These are phyloP conservation scores for Conticribra weissflogii DNA, from an alignment of 108 stramenopile species.

Conservation along the genomic window DNA sequence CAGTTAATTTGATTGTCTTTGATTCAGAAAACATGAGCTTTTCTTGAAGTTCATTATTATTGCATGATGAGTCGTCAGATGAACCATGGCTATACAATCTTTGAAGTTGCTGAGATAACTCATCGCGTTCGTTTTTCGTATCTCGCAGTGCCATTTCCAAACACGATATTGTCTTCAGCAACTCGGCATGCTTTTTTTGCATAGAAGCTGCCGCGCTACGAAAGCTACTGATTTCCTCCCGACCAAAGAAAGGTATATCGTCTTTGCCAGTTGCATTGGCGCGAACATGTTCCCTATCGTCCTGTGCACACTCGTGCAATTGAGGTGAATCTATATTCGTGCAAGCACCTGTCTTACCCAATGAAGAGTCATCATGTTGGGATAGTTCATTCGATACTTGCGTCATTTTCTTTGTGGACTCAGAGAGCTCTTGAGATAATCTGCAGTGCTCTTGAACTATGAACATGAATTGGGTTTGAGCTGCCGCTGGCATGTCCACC, in stretches of 20 bases:
- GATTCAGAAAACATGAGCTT: not conserved
- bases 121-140: constrained; percentile 7
- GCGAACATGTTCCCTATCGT: no score
- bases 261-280: no score
- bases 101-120: not conserved
- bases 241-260: no score
- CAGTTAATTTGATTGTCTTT: not conserved
- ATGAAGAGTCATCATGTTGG: not conserved
- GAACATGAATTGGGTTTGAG: constrained; percentile 30
- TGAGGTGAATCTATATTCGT: no score
- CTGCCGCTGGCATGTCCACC: constrained; percentile 18
- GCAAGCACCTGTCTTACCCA: not conserved
- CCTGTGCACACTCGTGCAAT: no score
- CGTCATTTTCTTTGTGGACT: not conserved
- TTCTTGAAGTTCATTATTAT: not conserved
- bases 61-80: no score
- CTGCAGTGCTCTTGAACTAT: constrained; percentile 23
- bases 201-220: no score
- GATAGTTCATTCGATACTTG: not conserved
- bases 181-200: no score
- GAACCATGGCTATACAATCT: no score
- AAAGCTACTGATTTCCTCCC: no score
- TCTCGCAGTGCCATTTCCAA: not conserved
- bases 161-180: not conserved
- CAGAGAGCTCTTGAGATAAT: constrained; percentile 8